A percentile compares a stretch with the other conserved stretches of the same genome.
Conservation (phyloP, 2,329 filamentous ascomycete genomes). For the Aspergillus latus region DNA sequence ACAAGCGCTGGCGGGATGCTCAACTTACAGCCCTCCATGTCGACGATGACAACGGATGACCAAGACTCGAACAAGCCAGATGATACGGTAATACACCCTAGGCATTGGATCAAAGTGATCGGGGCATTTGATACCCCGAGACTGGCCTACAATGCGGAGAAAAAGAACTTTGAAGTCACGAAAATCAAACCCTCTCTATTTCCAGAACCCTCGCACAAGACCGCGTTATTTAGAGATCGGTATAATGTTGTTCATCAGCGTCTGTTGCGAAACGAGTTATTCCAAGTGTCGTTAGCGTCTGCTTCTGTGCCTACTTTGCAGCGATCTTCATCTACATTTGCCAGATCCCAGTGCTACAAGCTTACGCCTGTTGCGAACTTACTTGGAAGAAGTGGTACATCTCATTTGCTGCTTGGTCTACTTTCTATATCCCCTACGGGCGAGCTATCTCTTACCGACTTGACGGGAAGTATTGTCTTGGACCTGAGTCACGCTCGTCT, state of each 20-base stretch:
- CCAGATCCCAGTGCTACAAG: slow-evolving; percentile 70
- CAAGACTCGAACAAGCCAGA: slow-evolving; percentile 56
- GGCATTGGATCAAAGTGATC: slow-evolving; percentile 81
- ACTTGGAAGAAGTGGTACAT: slow-evolving; percentile 75
- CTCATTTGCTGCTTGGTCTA: slow-evolving; percentile 83
- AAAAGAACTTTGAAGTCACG: slow-evolving; percentile 86
- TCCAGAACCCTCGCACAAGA: slow-evolving; percentile 77
- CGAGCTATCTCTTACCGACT: slow-evolving; percentile 76
- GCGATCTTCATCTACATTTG: slow-evolving; percentile 57
- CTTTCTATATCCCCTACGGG: slow-evolving; percentile 79
- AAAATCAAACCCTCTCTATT: slow-evolving; percentile 67
- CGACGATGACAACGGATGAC: slow-evolving; percentile 42
- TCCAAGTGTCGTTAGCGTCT: slow-evolving; percentile 76
- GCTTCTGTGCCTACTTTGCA: slow-evolving; percentile 56
- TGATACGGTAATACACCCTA: slow-evolving; percentile 66
- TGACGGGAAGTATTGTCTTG: slow-evolving; percentile 82
- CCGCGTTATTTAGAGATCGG: slow-evolving; percentile 79
- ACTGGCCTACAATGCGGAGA: slow-evolving; percentile 52
- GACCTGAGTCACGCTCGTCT: slow-evolving; percentile 78
- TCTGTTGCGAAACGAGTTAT: slow-evolving; percentile 86
- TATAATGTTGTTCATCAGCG: slow-evolving; percentile 93
- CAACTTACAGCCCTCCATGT: slow-evolving; percentile 31
- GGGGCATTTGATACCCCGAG: slow-evolving; percentile 80
- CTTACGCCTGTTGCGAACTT: slow-evolving; percentile 81
- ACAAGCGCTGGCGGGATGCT: slow-evolving; percentile 52